Conservation (phyloP, 2,329 filamentous ascomycete genomes). For the Talaromyces pinophilus region DNA sequence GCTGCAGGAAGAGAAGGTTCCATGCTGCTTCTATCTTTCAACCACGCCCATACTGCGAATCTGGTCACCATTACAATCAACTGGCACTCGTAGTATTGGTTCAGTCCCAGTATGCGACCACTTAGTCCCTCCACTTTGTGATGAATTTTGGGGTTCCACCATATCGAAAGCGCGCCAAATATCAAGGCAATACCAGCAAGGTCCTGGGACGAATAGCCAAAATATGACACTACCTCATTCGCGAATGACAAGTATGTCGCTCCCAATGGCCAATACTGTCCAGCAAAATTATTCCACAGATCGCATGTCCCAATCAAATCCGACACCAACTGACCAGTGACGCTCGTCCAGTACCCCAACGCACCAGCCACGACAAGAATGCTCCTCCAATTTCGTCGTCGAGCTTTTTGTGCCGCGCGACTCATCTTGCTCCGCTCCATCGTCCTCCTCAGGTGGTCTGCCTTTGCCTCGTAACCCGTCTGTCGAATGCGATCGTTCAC, state of each 20-base stretch:
- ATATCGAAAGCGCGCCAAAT: conserved; percentile 47
- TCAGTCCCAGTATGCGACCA: conserved; percentile 45
- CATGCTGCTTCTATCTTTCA: conserved; percentile 43
- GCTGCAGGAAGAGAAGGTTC: conserved; percentile 34
- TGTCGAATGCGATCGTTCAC: conserved; percentile 69
- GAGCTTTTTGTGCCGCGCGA: conserved; percentile 35
- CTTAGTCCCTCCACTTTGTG: conserved; percentile 46
- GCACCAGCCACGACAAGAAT: conserved; percentile 47
- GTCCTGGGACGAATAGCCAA: conserved; percentile 32
- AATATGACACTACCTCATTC: conserved; percentile 21
- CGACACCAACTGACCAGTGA: conserved; percentile 48
- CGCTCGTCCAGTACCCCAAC: conserved; percentile 45
- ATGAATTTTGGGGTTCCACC: conserved; percentile 54
- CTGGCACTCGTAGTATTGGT: conserved; percentile 51
- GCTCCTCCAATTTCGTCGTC: conserved; percentile 47
- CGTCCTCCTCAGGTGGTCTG: conserved; percentile 75
- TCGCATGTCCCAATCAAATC: conserved; percentile 40
- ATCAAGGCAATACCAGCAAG: conserved; percentile 42
- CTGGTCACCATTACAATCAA: conserved; percentile 48
- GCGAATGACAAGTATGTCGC: conserved; percentile 30
- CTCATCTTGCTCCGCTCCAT: conserved; percentile 62
- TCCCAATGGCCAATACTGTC: conserved; percentile 23
- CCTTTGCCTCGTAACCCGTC: conserved; percentile 77
- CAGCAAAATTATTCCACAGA: conserved; percentile 21
- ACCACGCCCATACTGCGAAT: conserved; percentile 47